A percentile compares a stretch with the other conserved stretches of the same genome.
Conservation (phyloP, 2,329 filamentous ascomycete species). For the Aspergillus candidus region DNA sequence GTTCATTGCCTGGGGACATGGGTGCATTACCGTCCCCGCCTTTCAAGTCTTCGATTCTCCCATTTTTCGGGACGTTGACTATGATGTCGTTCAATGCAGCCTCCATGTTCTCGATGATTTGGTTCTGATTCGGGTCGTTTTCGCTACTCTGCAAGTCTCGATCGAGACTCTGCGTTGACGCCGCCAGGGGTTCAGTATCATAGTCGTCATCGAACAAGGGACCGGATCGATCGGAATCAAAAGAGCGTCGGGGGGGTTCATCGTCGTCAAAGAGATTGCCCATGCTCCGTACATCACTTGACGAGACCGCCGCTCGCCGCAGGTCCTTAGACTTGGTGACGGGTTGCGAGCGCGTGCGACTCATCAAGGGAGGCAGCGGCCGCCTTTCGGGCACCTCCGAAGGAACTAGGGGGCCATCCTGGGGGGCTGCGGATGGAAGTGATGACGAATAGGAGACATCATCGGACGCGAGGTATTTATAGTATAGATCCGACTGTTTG, state of each 20-base stretch:
- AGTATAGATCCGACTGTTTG: slow-evolving; percentile 88
- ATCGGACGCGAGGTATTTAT: slow-evolving; percentile 89
- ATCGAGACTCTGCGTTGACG: slow-evolving; percentile 75
- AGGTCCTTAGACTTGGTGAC: slow-evolving; percentile 47
- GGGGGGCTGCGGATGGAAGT: slow-evolving; percentile 14
- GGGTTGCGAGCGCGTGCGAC: slow-evolving; percentile 45
- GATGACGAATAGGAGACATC: slow-evolving; percentile 45
- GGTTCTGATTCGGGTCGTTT: slow-evolving; percentile 56
- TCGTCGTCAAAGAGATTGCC: slow-evolving; percentile 42
- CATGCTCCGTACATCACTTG: slow-evolving; percentile 51
- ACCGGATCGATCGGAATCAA: slow-evolving; percentile 59
- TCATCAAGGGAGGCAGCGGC: slow-evolving; percentile 39
- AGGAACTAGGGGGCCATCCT: slow-evolving; percentile 13
- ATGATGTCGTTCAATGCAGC: slow-evolving; percentile 88
- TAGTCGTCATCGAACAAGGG: slow-evolving; percentile 76
- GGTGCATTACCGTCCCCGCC: slow-evolving; percentile 30
- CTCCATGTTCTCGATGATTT: slow-evolving; percentile 88
- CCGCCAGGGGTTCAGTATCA: slow-evolving; percentile 61
- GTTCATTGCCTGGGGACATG: slow-evolving; percentile 49
- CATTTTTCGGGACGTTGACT: slow-evolving; percentile 59
- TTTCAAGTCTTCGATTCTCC: slow-evolving; percentile 32
- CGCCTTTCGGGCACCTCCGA: slow-evolving; percentile 32
- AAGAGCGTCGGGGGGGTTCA: slow-evolving; percentile 55
- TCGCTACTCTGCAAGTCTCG: slow-evolving; percentile 57
- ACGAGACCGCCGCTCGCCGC: slow-evolving; percentile 55